Percentiles rank a stretch among this genome's conserved stretches.
Conservation (phyloP, 768 basidiomycete species). For the Lactarius vividus region DNA sequence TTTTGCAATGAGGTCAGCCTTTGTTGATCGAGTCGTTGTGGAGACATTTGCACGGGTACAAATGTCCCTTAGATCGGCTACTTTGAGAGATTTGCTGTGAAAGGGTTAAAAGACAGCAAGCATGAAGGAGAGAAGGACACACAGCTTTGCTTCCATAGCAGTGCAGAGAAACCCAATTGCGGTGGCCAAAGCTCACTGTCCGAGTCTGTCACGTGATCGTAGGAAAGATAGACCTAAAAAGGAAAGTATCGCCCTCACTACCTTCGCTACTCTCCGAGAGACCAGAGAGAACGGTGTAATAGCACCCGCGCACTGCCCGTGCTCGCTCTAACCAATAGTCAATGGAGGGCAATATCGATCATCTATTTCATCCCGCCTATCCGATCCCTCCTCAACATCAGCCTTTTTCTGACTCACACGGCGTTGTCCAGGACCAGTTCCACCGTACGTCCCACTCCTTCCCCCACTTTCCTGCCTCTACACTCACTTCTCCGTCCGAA, state of each 20-base stretch:
- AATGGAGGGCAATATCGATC: slow-evolving; percentile 52
- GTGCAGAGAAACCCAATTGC: slow-evolving; percentile 1
- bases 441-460: slow-evolving; percentile 19
- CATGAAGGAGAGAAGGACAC: slow-evolving; percentile 22
- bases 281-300: neutral
- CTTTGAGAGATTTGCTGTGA: slow-evolving; percentile 62
- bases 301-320: neutral
- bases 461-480: slow-evolving; percentile 25
- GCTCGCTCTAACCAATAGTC: slow-evolving; percentile 24
- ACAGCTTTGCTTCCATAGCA: slow-evolving; percentile 43
- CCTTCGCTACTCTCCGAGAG: no score
- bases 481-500: slow-evolving; percentile 19
- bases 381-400: slow-evolving; percentile 40
- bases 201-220: neutral
- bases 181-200: neutral
- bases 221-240: neutral
- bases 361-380: slow-evolving; percentile 58
- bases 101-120: slow-evolving; percentile 9
- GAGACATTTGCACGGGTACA: slow-evolving; percentile 50
- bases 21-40: slow-evolving; percentile 57
- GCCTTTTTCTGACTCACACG: slow-evolving; percentile 37
- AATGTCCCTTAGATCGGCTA: slow-evolving; percentile 64
- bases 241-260: neutral
- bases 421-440: slow-evolving; percentile 20
- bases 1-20: slow-evolving; percentile 62